Base-by-base conservation (phyloP, 2,329 filamentous ascomycete genomes). In the Colletotrichum liriopes region DNA sequence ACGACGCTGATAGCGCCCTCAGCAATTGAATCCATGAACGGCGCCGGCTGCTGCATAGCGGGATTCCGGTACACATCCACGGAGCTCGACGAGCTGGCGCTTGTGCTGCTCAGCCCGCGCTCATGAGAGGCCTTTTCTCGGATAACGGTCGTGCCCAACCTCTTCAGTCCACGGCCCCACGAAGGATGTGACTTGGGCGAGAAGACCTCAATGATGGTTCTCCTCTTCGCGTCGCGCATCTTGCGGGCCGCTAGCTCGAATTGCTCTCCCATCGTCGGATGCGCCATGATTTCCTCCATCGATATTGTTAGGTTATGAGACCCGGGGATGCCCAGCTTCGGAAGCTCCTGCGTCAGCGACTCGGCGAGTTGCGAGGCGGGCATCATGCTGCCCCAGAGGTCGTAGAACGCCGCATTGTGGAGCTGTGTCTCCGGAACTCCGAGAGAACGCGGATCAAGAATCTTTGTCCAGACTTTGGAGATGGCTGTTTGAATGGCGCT, bases 181-280 rank as follows among this genome's bases (percentile, higher is more conserved):
- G 54, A 63, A 2, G 67, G 75, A 63, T 61, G 73, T 14, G 52
- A 73, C 74, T 52, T 77, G 68, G 9, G 75, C 56, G 66, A 78
- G 69, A 52, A 76, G 23, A 72, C 65, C 18, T 72, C 70, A 23
- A 47, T 59, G 35, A 71, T 71, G 5, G 74, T 60, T 20, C 66
- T 35, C 14, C 73, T 64, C 68, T 63, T 71, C 3, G 68, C 74
- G 58, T 75, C 75, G 9, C 76, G 73, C 65, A 75, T 65, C 65
- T 78, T 79, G 41, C 76, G 74, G 9, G 77, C 79, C 9, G 86
- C 75, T 14, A 86, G 79, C 71, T 86, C 86, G 72, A 87, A 84
- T 67, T 89, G 87, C 20, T 81, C 79, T 49, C 82, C 78, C 83
- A 88, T 86, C 29, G 86, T 88, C 7, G 87, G 85, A 72, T 87